phyloP scores from a whole-genome alignment of 208 protist genomes.

The Angomonas ambiguus region DNA sequence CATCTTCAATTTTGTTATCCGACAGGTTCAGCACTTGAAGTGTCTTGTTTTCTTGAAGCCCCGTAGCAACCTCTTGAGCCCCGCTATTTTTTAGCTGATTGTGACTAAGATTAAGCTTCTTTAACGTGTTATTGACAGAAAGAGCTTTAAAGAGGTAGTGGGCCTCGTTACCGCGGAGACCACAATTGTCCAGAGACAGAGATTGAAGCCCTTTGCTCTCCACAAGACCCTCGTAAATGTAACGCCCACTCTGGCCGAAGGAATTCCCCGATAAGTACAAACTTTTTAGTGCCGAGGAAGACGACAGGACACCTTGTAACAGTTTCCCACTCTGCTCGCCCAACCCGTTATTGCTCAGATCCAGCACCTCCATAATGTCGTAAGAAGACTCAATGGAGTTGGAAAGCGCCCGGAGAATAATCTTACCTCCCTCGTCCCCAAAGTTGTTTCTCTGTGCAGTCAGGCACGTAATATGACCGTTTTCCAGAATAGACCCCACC shows the following conservation, averaged over 20 bases:
- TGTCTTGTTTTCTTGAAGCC: conserved; percentile 59
- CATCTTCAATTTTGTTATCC: conserved; percentile 76
- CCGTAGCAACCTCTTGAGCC: conserved; percentile 61
- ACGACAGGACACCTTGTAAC: conserved; percentile 41
- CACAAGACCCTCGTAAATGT: conserved; percentile 56
- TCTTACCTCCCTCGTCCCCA: conserved; percentile 58
- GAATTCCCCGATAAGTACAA: conserved; percentile 60
- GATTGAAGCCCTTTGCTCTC: conserved; percentile 63
- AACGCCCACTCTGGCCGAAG: conserved; percentile 37
- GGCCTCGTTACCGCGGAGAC: conserved; percentile 44
- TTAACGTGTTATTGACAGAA: conserved; percentile 43
- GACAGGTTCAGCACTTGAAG: conserved; percentile 64
- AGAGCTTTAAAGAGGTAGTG: conserved; percentile 53
- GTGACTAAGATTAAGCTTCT: conserved; percentile 62
- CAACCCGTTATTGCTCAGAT: conserved; percentile 71
- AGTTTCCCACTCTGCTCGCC: conserved; percentile 42
- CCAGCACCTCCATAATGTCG: conserved; percentile 55
- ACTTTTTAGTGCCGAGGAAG: conserved; percentile 34
- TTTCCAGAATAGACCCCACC: conserved; percentile 57
- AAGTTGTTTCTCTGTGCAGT: conserved; percentile 70
- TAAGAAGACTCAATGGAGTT: conserved; percentile 47
- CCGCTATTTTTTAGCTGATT: conserved; percentile 86
- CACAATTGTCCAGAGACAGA: conserved; percentile 53
- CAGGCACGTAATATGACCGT: conserved; percentile 45
- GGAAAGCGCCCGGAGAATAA: conserved; percentile 53